phyloP scores from a whole-genome alignment of 768 basidiomycete genomes.

The Lyophyllum shimeji region DNA sequence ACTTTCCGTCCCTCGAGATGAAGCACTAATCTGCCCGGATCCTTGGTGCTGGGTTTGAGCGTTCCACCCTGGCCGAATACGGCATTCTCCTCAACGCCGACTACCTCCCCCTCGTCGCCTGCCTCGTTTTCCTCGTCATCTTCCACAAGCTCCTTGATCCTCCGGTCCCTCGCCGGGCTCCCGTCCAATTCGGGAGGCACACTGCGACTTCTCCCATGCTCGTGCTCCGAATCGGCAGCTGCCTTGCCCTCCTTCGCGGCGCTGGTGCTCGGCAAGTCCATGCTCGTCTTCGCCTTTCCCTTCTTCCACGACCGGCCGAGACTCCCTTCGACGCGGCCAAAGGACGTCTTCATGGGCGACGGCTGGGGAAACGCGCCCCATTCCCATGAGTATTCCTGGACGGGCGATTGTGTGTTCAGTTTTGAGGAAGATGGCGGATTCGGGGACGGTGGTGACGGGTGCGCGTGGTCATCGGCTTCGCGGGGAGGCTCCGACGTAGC shows the following conservation, averaged over 20 bases:
- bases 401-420: slow-evolving; percentile 17
- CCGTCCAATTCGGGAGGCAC: slow-evolving; percentile 55
- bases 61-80: slow-evolving; percentile 52
- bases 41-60: slow-evolving; percentile 56
- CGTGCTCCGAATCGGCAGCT: slow-evolving; percentile 20
- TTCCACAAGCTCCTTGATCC: slow-evolving; percentile 29
- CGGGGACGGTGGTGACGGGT: slow-evolving; percentile 2
- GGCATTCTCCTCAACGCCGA: slow-evolving; percentile 4
- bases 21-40: slow-evolving; percentile 64
- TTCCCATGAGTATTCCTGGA: slow-evolving; percentile 88
- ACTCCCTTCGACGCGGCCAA: slow-evolving; percentile 38
- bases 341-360: slow-evolving; percentile 60
- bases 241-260: slow-evolving; percentile 27
- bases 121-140: slow-evolving; percentile 8
- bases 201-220: slow-evolving; percentile 50
- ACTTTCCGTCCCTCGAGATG: slow-evolving; percentile 58
- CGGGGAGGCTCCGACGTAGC: slow-evolving; percentile 65
- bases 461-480: slow-evolving; percentile 33
- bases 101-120: slow-evolving; percentile 22
- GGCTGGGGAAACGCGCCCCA: slow-evolving; percentile 90
- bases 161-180: slow-evolving; percentile 31
- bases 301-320: slow-evolving; percentile 20
- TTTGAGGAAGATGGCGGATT: slow-evolving; percentile 14
- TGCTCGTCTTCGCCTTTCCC: slow-evolving; percentile 26
- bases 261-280: slow-evolving; percentile 2